Base-by-base conservation (phyloP, 1,284 basidiomycete genomes). In the Apiotrichum gracile region DNA sequence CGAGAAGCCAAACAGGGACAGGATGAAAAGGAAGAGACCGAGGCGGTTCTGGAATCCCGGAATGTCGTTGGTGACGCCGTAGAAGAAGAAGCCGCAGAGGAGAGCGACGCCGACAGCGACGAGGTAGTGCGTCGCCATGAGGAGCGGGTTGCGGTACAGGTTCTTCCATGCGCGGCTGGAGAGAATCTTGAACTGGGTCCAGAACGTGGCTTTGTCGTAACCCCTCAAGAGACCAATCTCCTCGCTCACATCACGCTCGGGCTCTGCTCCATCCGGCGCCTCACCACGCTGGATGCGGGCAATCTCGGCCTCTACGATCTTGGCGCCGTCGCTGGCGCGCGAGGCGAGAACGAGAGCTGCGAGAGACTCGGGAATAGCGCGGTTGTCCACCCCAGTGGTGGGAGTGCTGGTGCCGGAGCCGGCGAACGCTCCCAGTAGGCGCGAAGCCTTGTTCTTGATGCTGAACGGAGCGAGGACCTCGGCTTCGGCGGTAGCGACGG, bases 151-250 rank as follows among this genome's bases (percentile, higher is more conserved):
- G 34, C 94, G 61, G 70, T 93, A 92, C 55, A 97, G 75, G 69
- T 97, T 97, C 82, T 97, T 97, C 80, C 97, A 98, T n/a, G 93
- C 92, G 54, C 94, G 76, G 22, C 92, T 91, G 65, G 89, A 93
- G 63, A 98, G 74, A 57, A 97, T 91, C 68, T 82, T 82, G 71
- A 98, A 96, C 76, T 98, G 94, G 21, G 87, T 92, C 54, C 80
- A 80, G 80, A 86, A 91, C 57, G 81, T 85, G 4, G 92, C 94
- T 54, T 90, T 82, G 74, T 87, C 86, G 68, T 89, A 83, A 3
- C 88, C 88, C 29, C 85, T 77, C 62, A 93, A 73, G 51, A 88
- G 68, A 45, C 79, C 78, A 41, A 81, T 85, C 34, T 75, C 74
- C 70, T 87, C 86, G 29, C 81, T 77, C 7, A 72, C 67, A 47